phyloP scores from a whole-genome alignment of 495 filamentous ascomycete species.

The Penicillium atrosanguineum region DNA sequence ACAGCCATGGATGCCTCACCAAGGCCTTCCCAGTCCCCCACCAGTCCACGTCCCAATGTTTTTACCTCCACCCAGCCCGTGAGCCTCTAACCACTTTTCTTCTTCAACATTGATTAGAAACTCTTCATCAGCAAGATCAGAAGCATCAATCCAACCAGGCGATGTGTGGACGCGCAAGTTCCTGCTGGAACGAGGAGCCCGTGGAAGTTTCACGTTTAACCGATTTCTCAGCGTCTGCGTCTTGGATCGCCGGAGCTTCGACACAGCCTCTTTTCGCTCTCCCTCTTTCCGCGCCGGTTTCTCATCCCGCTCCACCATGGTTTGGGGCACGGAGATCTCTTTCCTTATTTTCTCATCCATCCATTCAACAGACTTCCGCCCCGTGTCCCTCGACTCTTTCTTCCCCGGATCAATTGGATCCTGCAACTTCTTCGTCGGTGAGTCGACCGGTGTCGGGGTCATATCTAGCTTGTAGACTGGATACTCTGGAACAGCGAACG shows the following conservation, averaged over 20 bases:
- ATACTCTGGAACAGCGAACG: slow-evolving; percentile 16
- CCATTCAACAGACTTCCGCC: not conserved
- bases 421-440: slow-evolving; percentile 10
- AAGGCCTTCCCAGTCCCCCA: slow-evolving; percentile 6
- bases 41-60: slow-evolving; percentile 13
- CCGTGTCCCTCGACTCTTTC: not conserved
- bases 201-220: slow-evolving; percentile 12
- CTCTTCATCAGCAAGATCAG: slow-evolving; percentile 14
- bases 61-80: slow-evolving; percentile 5
- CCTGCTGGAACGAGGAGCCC: slow-evolving; percentile 16
- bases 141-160: slow-evolving; percentile 13
- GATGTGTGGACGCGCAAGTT: slow-evolving; percentile 1
- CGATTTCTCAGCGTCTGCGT: slow-evolving; percentile 7
- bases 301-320: not conserved
- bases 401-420: slow-evolving; percentile 12
- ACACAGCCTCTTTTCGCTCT: not conserved
- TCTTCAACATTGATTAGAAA: slow-evolving; percentile 10
- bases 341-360: not conserved
- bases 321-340: not conserved
- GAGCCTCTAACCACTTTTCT: slow-evolving; percentile 19
- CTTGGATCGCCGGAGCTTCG: slow-evolving; percentile 18
- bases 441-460: slow-evolving; percentile 6
- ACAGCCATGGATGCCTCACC: not conserved
- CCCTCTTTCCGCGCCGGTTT: not conserved
- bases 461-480: slow-evolving; percentile 23